Base-by-base conservation (phyloP, 352 stramenopile genomes). In the Pythium periplocum region DNA sequence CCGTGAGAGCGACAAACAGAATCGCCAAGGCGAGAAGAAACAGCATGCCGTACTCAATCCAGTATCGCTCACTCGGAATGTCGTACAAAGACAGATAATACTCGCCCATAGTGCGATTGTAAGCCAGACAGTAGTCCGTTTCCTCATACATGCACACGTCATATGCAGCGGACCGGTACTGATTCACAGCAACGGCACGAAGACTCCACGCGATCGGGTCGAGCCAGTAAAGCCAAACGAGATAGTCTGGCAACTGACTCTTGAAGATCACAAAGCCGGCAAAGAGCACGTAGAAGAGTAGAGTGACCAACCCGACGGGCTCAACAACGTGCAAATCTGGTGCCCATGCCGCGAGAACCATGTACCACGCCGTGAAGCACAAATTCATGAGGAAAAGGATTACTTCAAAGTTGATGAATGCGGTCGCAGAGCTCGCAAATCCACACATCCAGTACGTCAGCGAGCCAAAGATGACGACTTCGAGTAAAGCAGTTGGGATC, bases 361-460 rank as follows among this genome's bases (percentile, higher is more conserved):
- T 55, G 45, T 76, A 70, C 49, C 54, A 72, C 2, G 44, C 43
- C 2, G 44, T 48, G 12, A 78, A 75, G 36, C 39, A 45, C 12
- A 79, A 1, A 38, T 73, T 70, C 6, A 57, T 59, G 6, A 73
- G 30, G 41, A 79, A 7, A 3, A 75, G 52, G 8, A 69, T 7
- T 9, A 65, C 9, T 10, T 64, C 17, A 53, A 72, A 78, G 50
- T 66, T 57, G 35, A 79, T 17, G 46, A 67, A 83, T 4, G 46
- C 38, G 8, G 30, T 1, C 0, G 47, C 45, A 2, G 50, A 46
- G 2, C n/a, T 38, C 1, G 46, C 52, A 39, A 71, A 71, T 38
- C 83, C 83, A 47, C 85, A 72, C 59, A 90, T 78, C 64, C 73
- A 93, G 56, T 93, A 93, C n/a, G 89, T 50, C 51, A 93, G 59